These are phyloP conservation scores for Penicilliopsis zonata DNA, from an alignment of 495 filamentous ascomycete genomes.

Conservation along the genomic window DNA sequence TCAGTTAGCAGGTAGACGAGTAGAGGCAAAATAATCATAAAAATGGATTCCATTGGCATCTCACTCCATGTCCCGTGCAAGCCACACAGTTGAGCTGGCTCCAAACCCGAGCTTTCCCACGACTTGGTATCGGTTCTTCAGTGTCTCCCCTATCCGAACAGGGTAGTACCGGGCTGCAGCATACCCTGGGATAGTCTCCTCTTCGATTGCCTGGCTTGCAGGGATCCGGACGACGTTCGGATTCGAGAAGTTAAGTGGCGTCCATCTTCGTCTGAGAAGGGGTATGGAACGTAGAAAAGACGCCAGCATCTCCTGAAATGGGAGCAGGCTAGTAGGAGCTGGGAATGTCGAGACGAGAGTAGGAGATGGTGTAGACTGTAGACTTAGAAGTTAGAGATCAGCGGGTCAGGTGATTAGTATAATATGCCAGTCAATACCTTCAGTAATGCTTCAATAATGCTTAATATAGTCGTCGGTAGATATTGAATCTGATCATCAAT, in stretches of 20 bases:
- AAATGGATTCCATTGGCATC: slow-evolving; percentile 3
- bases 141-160: slow-evolving; percentile 13
- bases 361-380: background rate
- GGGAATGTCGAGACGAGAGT: background rate
- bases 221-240: slow-evolving; percentile 1
- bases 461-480: too few species aligned
- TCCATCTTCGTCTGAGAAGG: background rate
- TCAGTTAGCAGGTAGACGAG: background rate
- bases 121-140: slow-evolving; percentile 16
- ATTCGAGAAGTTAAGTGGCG: slow-evolving; percentile 1
- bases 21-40: background rate
- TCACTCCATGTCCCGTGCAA: slow-evolving; percentile 22
- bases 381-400: too few species aligned
- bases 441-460: too few species aligned
- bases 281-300: slow-evolving; percentile 1
- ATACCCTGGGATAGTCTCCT: slow-evolving; percentile 6
- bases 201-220: background rate
- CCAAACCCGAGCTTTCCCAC: slow-evolving; percentile 20
- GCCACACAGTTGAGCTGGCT: slow-evolving; percentile 21
- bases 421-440: too few species aligned
- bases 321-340: background rate
- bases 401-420: slow-evolving; percentile 5
- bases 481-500: too few species aligned
- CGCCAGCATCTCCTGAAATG: background rate
- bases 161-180: slow-evolving; percentile 14